phyloP scores from a whole-genome alignment of 2,329 filamentous ascomycete genomes.

The Onygenales sp. region DNA sequence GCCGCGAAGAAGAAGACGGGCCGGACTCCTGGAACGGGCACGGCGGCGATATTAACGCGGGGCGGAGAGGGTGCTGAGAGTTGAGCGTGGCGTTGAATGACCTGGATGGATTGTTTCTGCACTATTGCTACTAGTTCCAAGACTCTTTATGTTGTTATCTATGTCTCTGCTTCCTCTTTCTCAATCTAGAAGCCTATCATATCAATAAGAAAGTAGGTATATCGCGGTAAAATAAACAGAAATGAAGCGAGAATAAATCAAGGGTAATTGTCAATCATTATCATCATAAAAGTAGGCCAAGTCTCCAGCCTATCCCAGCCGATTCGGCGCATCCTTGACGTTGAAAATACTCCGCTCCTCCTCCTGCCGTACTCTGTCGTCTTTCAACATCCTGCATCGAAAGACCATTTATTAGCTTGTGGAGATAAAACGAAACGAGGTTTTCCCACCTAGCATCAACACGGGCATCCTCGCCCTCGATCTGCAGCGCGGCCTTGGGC shows the following conservation, averaged over 20 bases:
- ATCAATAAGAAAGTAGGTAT: background rate
- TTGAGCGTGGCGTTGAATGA: conserved; percentile 2
- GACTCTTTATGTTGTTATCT: background rate
- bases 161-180: background rate
- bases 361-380: conserved; percentile 62
- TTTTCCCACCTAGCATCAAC: conserved; percentile 57
- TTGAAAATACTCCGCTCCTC: conserved; percentile 62
- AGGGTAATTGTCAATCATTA: conserved; percentile 14
- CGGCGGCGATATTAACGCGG: conserved; percentile 63
- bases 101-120: background rate
- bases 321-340: conserved; percentile 63
- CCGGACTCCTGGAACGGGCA: conserved; percentile 30
- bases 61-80: conserved; percentile 33
- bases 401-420: background rate
- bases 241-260: background rate
- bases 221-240: background rate
- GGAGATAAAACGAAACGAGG: background rate
- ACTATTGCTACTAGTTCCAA: too few relatives aligned
- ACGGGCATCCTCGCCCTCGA: conserved; percentile 85
- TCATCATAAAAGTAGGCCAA: conserved; percentile 10
- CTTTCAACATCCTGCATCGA: conserved; percentile 68
- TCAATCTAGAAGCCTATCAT: background rate
- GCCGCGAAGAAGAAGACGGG: conserved; percentile 93
- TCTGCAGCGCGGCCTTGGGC: conserved; percentile 69
- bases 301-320: conserved; percentile 52